phyloP scores from a whole-genome alignment of 139 green algal genomes.

The Chlamydomonas applanata region DNA sequence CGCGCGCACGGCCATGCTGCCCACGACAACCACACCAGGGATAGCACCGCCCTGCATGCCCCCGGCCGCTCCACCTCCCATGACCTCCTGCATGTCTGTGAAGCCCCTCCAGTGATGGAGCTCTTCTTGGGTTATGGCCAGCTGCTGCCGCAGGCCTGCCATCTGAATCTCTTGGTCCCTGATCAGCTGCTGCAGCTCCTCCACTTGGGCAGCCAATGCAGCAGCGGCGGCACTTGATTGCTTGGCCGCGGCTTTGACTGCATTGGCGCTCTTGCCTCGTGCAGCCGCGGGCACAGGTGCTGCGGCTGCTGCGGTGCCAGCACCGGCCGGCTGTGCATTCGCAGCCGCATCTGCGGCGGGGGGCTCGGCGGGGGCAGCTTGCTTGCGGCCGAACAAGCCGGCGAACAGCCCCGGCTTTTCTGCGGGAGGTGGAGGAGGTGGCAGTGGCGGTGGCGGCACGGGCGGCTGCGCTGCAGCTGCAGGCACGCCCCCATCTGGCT shows the following conservation, averaged over 20 bases:
- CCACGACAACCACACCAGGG: conserved; percentile 9
- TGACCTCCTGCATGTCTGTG: neutral
- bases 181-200: conserved; percentile 19
- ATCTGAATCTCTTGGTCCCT: conserved; percentile 11
- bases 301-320: neutral
- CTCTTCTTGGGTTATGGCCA: conserved; percentile 5
- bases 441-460: neutral
- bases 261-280: neutral
- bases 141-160: neutral
- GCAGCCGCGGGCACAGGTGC: neutral
- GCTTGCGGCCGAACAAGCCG: too few species aligned
- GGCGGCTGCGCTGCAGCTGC: neutral
- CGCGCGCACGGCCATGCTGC: conserved; percentile 17
- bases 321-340: neutral
- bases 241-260: neutral
- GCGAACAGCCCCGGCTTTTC: too few species aligned
- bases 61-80: neutral
- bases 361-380: too few species aligned
- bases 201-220: neutral
- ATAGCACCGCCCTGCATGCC: neutral
- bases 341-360: neutral
- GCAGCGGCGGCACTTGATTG: neutral
- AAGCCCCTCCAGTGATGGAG: conserved; percentile 27
- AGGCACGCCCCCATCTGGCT: neutral
- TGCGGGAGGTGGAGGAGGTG: too few species aligned